Evolutionary conservation across 2,329 filamentous ascomycete genomes (phyloP).

Genomic region (Cercospora sesami): DNA sequence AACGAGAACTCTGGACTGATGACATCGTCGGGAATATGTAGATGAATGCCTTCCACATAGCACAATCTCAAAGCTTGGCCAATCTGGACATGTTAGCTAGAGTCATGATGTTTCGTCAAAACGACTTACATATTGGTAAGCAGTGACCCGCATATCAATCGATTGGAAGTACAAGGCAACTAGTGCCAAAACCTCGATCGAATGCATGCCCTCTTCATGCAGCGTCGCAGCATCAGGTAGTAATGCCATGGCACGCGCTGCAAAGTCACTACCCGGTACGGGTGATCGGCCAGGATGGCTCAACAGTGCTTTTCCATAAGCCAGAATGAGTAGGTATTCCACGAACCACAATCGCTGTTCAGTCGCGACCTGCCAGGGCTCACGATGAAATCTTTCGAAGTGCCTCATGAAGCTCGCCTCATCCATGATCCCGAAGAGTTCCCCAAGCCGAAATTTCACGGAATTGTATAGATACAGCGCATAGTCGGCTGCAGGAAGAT

Average conservation of each 20-base stretch:
- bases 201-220: slow-evolving; percentile 17
- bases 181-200: slow-evolving; percentile 19
- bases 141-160: slow-evolving; percentile 22
- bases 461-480: slow-evolving; percentile 57
- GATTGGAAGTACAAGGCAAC: slow-evolving; percentile 22
- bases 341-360: slow-evolving; percentile 51
- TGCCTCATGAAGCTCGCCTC: slow-evolving; percentile 53
- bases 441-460: slow-evolving; percentile 58
- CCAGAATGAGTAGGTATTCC: slow-evolving; percentile 56
- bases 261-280: slow-evolving; percentile 42
- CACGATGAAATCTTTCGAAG: slow-evolving; percentile 46
- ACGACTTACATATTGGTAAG: slow-evolving; percentile 18
- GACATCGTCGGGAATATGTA: slow-evolving; percentile 14
- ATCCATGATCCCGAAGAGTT: slow-evolving; percentile 57
- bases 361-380: slow-evolving; percentile 29
- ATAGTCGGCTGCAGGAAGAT: slow-evolving; percentile 54
- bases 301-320: slow-evolving; percentile 56
- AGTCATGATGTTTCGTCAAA: background rate
- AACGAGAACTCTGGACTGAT: slow-evolving; percentile 13
- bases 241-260: slow-evolving; percentile 5
- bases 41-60: slow-evolving; percentile 19
- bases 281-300: slow-evolving; percentile 11
- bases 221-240: slow-evolving; percentile 17
- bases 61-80: slow-evolving; percentile 52
- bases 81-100: slow-evolving; percentile 36